Evolutionary conservation across 139 green algal genomes (phyloP).

Genomic region (Chlorella sp.): DNA sequence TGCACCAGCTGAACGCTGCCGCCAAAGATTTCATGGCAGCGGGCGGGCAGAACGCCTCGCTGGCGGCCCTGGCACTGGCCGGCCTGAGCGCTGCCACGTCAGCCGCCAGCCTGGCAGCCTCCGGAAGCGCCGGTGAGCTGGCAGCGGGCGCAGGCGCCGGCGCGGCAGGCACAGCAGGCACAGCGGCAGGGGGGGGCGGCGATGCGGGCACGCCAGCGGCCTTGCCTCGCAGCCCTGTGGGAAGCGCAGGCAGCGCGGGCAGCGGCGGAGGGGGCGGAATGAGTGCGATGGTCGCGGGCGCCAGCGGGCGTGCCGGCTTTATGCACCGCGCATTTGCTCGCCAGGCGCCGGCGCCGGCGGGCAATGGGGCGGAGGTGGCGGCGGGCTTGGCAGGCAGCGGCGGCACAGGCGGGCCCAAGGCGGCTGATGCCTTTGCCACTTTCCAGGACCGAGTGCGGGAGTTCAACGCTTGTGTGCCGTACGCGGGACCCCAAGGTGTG

Average conservation of each 20-base stretch:
- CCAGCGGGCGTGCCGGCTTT: conserved; percentile 17
- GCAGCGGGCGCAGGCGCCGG: not conserved
- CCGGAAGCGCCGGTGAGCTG: not conserved
- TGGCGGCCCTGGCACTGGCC: conserved; percentile 38
- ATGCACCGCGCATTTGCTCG: conserved; percentile 36
- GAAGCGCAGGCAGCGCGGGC: not conserved
- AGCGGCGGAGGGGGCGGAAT: not conserved
- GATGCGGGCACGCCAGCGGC: not conserved
- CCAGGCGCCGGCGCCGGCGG: not conserved
- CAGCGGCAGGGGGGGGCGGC: not conserved
- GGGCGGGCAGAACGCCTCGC: not conserved
- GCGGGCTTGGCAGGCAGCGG: not conserved
- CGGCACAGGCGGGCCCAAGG: not conserved
- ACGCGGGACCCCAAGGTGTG: conserved; percentile 51
- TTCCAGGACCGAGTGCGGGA: conserved; percentile 75
- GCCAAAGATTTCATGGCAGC: conserved; percentile 44
- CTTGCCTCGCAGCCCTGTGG: not conserved
- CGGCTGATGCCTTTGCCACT: conserved; percentile 15
- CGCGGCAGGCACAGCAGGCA: not conserved
- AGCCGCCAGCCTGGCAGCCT: not conserved
- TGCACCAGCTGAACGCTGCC: conserved; percentile 52
- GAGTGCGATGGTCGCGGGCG: not conserved
- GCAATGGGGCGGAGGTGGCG: not conserved
- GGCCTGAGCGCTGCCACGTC: not conserved
- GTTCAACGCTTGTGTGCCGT: conserved; percentile 86